Conservation (phyloP, 495 filamentous ascomycete species). For the Saxispiralis lemnorum region DNA sequence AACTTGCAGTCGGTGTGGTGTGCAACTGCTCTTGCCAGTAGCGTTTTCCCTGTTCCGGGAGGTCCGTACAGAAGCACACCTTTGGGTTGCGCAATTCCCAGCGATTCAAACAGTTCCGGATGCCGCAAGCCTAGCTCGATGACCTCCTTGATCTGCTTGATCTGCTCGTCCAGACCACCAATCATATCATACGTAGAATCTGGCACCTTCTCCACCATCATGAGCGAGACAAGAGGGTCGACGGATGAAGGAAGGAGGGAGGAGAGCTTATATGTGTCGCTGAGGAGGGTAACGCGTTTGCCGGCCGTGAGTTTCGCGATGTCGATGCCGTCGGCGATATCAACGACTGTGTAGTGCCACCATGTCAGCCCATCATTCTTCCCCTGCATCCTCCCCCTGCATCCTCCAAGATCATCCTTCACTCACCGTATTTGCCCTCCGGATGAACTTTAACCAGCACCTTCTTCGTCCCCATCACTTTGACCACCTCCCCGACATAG, state of each 20-base stretch:
- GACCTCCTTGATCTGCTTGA: conserved; percentile 99
- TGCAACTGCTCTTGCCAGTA: conserved; percentile 85
- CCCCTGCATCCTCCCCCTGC: background rate
- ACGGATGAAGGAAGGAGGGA: conserved; percentile 95
- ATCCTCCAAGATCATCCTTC: too few relatives aligned
- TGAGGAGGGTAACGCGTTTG: conserved; percentile 91
- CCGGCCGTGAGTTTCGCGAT: conserved; percentile 88
- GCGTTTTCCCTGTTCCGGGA: conserved; percentile 91
- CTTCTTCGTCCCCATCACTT: conserved; percentile 99
- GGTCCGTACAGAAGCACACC: conserved; percentile 94
- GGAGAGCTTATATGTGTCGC: conserved; percentile 92
- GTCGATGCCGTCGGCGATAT: conserved; percentile 87
- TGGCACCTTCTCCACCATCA: conserved; percentile 99
- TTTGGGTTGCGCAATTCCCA: conserved; percentile 95
- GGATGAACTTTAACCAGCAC: conserved; percentile 97
- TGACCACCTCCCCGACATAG: conserved; percentile 96
- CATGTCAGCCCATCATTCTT: background rate
- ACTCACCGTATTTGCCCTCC: conserved; percentile 96
- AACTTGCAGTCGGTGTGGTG: conserved; percentile 98
- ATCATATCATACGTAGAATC: conserved; percentile 99
- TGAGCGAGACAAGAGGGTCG: conserved; percentile 96
- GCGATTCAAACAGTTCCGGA: conserved; percentile 93
- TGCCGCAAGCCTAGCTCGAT: conserved; percentile 98
- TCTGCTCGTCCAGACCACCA: conserved; percentile 93
- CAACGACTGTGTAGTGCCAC: conserved; percentile 52